Evolutionary conservation across 140 eudicot species (phyloP).

Genomic region (Cichorium intybus): DNA sequence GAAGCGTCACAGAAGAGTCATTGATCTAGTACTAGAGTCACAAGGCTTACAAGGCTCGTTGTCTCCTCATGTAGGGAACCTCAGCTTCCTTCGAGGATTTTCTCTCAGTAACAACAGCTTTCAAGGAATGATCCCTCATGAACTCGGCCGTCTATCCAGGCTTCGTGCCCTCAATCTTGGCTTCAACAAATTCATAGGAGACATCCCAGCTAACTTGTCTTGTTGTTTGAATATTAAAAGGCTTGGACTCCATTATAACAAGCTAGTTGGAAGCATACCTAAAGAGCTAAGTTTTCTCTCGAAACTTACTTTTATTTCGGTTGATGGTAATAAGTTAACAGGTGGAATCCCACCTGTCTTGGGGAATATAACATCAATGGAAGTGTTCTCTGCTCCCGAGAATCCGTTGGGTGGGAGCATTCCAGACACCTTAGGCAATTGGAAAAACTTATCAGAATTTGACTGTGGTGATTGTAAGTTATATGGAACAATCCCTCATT

Average conservation of each 20-base stretch:
- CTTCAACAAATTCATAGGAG: conserved; percentile 5
- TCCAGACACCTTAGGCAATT: conserved; percentile 25
- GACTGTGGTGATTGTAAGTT: neutral
- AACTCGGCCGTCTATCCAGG: conserved; percentile 21
- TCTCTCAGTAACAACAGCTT: neutral
- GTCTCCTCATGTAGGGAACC: too few species aligned
- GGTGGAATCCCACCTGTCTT: conserved; percentile 20
- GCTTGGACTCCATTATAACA: neutral
- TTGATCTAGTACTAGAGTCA: too few species aligned
- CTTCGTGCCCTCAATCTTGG: conserved; percentile 3
- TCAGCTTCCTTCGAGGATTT: conserved; percentile 1
- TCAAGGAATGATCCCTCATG: conserved; percentile 23
- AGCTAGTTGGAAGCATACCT: too few species aligned
- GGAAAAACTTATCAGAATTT: too few species aligned
- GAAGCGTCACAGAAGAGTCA: too few species aligned
- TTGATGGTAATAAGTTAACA: too few species aligned
- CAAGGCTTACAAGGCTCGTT: too few species aligned
- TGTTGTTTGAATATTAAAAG: neutral
- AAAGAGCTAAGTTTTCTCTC: too few species aligned
- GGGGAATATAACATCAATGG: conserved; percentile 25
- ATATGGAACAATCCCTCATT: conserved; percentile 29
- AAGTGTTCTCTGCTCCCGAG: neutral
- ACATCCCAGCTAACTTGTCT: conserved; percentile 15
- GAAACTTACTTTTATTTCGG: too few species aligned
- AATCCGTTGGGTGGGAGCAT: conserved; percentile 27